Evolutionary conservation across 257 asterid species (phyloP), one percentile per base, ranked within the genome.

Genomic region (Primulina huaijiensis): DNA sequence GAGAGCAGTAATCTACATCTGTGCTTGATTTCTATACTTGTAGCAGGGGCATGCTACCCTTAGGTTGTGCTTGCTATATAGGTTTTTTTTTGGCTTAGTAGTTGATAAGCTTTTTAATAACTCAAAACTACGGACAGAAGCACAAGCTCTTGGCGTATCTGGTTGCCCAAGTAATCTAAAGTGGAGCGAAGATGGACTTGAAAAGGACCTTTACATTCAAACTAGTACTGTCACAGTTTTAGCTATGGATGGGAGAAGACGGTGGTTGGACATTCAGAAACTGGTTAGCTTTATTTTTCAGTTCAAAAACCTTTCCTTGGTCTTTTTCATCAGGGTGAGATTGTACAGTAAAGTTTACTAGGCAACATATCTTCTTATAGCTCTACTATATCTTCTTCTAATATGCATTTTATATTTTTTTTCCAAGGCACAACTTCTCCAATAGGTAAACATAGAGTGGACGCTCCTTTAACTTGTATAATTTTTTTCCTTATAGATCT

Each of bases 171-270:
- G 66, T 71, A 79, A 77, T 75, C 75, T 80, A 65, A 87, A 80
- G 56, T 91, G 97, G 97, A 84, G 81, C 78, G 86, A 86, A 69
- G 97, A 89, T 81, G 95, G 91, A 72, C 92, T 84, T 74, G 97
- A 94, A 84, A 91, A 81, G 76, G 99, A 94, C 76, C 83, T 94
- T 76, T 81, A 86, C 78, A 87, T 94, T 67, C 89, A 82, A 80
- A 88, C 89, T 11, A 79, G 84, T 53, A 87, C 88, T n/a, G 84
- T 91, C 77, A 91, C 96, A 64, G 85, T 94, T 80, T 82, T 91
- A 73, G 96, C 97, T 40, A 91, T 91, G 99, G 99, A 94, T 81
- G 99, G 99, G 75, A 85, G 96, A 85, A 88, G 96, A 67, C 86
- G 99, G 64, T 94, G 97, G 99, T 72, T 94, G 85, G 99, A 94